A percentile compares a stretch with the other conserved stretches of the same genome.
Evolutionary conservation across 352 stramenopile species (phyloP).

Genomic region (Phytophthora meadii): DNA sequence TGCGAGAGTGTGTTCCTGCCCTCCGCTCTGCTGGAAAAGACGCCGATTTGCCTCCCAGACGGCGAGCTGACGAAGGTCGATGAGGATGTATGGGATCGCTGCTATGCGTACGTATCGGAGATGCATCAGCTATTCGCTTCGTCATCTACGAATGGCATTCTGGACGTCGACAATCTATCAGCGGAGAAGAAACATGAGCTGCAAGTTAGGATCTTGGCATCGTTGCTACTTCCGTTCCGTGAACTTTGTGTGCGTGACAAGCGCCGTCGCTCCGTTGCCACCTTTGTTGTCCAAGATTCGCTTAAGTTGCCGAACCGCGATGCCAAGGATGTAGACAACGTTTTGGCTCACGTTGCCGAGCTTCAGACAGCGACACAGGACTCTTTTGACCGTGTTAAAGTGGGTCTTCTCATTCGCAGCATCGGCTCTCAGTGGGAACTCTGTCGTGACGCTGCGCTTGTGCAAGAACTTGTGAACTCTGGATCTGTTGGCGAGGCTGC

Average conservation of each 20-base stretch:
- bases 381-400: conserved; percentile 54
- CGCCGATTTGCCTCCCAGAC: conserved; percentile 39
- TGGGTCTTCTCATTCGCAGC: conserved; percentile 64
- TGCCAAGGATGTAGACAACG: conserved; percentile 69
- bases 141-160: background rate
- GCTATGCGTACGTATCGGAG: conserved; percentile 47
- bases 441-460: conserved; percentile 57
- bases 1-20: conserved; percentile 66
- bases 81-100: conserved; percentile 44
- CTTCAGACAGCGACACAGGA: conserved; percentile 34
- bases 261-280: conserved; percentile 49
- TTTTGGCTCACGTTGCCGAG: conserved; percentile 48
- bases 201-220: conserved; percentile 62
- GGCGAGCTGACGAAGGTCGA: conserved; percentile 24
- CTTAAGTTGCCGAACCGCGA: conserved; percentile 74
- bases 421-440: conserved; percentile 68
- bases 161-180: conserved; percentile 47
- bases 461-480: conserved; percentile 54
- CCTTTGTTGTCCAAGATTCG: conserved; percentile 63
- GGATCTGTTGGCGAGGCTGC: conserved; percentile 6
- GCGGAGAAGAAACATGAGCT: conserved; percentile 51
- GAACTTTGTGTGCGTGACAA: conserved; percentile 64
- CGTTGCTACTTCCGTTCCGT: conserved; percentile 63
- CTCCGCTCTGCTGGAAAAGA: conserved; percentile 36
- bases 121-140: conserved; percentile 50